A percentile compares a stretch with the other conserved stretches of the same genome.
Conservation (phyloP, 257 asterid species). For the Scutellaria galericulata region DNA sequence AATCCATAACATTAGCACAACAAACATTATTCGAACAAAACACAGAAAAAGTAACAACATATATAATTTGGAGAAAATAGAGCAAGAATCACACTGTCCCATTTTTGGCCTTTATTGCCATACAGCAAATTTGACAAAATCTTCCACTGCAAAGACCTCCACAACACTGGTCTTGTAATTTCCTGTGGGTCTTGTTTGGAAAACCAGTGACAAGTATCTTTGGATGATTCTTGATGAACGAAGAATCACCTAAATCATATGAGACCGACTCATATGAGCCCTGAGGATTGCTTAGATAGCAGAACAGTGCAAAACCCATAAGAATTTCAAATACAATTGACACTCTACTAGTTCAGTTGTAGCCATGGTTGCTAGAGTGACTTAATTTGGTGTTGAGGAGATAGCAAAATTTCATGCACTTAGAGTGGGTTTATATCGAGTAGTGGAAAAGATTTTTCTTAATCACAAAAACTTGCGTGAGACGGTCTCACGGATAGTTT, state of each 20-base stretch:
- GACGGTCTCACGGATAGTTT: too few relatives aligned
- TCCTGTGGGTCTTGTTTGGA: slow-evolving; percentile 12
- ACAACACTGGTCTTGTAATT: slow-evolving; percentile 29
- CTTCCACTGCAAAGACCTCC: slow-evolving; percentile 19
- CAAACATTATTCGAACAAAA: too few relatives aligned
- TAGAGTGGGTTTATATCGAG: slow-evolving; percentile 12
- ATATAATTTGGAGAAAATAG: not conserved
- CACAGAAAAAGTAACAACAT: not conserved
- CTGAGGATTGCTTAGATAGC: slow-evolving; percentile 21
- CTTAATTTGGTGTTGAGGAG: not conserved
- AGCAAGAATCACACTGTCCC: slow-evolving; percentile 7
- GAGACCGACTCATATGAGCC: not conserved
- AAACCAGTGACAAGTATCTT: not conserved
- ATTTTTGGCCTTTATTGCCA: not conserved
- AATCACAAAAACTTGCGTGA: too few relatives aligned
- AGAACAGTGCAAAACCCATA: slow-evolving; percentile 29
- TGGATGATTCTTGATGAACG: not conserved
- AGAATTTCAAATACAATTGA: slow-evolving; percentile 17
- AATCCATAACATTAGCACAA: not conserved
- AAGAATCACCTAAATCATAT: not conserved
- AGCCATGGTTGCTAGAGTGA: slow-evolving; percentile 2
- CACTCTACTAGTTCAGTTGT: not conserved
- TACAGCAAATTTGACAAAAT: not conserved
- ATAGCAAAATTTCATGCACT: not conserved
- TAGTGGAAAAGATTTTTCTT: too few relatives aligned